Evolutionary conservation across 2,329 filamentous ascomycete species (phyloP), one percentile per base, ranked within the genome.

Genomic region (Neodidymelliopsis sp.): DNA sequence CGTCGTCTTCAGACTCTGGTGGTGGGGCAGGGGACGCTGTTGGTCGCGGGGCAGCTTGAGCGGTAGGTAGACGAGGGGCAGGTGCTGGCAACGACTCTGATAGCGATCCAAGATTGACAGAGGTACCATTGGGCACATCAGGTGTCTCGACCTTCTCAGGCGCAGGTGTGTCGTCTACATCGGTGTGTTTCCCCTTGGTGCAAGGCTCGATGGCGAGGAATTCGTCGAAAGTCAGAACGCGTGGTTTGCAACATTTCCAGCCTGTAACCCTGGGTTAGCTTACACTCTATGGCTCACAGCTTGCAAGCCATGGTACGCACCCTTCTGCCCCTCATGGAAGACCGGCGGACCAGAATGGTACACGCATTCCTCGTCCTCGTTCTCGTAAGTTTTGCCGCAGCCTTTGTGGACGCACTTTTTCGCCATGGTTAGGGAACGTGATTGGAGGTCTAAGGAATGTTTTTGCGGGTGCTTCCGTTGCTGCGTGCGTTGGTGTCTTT

Each of bases 251-350:
- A 80, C 94, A 99, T 79, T 96, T 95, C 93, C 94, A 97, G 70
- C 94, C 93, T 97, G 66, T 15, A 16, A n/a, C 13, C 4, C 12
- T 4, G 22, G 11, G 40, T 63, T 25, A 57, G 54, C 31, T 49
- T 36, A 38, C 42, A 23, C 5, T 19, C n/a, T 11, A 5, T 11
- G 5, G 40, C 20, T 13, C 31, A 6, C n/a, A 37, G 16, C 49
- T 34, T 39, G 13, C 9, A 30, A 33, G 7, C 13, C 15, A 18
- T 50, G 40, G 27, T 36, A 48, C 54, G 47, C 51, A 96, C 93
- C 94, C 86, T 99, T 97, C 77, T 97, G 93, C 54, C 94, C 94
- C 78, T 99, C 94, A 73, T 97, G 94, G 74, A 99, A 99, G 53
- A 72, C 82, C 34, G 94, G 94, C 57, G 92, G 90, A 47, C 92